phyloP scores from a whole-genome alignment of 148 eudicot species.

The Rhododendron ferrugineum region DNA sequence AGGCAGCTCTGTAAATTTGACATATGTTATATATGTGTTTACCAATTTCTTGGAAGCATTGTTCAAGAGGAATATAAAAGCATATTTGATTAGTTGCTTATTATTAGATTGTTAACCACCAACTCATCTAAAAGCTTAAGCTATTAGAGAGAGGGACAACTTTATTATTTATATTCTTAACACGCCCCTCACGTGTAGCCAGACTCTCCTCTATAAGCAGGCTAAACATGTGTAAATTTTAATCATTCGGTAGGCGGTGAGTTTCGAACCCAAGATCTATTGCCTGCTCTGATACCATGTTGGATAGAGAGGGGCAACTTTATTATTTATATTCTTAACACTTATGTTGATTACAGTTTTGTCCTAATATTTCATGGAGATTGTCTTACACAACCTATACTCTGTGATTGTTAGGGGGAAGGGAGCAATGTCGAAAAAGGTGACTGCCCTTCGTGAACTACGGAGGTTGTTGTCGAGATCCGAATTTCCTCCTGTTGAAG shows the following conservation, averaged over 20 bases:
- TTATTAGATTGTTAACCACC: too few species aligned
- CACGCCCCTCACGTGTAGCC: too few species aligned
- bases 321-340: too few species aligned
- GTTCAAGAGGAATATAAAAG: background rate
- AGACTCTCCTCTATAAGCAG: too few species aligned
- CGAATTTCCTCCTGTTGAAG: constrained; percentile 92
- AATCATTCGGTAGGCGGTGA: too few species aligned
- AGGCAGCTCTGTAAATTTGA: background rate
- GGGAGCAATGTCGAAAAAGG: constrained; percentile 71
- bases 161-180: too few species aligned
- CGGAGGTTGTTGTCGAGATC: constrained; percentile 79
- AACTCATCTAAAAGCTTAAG: too few species aligned
- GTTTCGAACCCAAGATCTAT: too few species aligned
- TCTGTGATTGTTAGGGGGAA: constrained; percentile 55
- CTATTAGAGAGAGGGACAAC: too few species aligned
- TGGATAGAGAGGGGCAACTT: too few species aligned
- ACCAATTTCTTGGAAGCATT: background rate
- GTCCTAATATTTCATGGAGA: background rate
- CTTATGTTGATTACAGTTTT: background rate
- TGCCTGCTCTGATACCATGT: too few species aligned
- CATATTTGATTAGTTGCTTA: background rate
- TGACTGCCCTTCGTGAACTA: constrained; percentile 66
- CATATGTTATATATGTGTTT: background rate
- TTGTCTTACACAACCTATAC: background rate
- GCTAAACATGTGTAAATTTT: too few species aligned